Percentiles rank a stretch among this genome's conserved stretches.
Evolutionary conservation across 495 filamentous ascomycete species (phyloP).

Genomic region (Neurospora sp.): DNA sequence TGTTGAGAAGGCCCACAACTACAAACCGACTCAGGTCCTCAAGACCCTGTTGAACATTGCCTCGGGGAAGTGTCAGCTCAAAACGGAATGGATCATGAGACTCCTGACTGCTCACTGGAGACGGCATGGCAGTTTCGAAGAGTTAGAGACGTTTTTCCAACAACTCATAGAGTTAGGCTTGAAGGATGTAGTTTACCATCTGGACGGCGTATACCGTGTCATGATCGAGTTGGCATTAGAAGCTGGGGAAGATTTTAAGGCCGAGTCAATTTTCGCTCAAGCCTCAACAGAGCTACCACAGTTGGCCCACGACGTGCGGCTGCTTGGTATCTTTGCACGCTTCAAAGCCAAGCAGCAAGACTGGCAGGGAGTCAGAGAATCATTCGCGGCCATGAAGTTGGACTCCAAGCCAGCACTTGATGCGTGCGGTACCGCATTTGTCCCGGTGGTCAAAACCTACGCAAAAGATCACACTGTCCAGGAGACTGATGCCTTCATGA

Average conservation of each 20-base stretch:
- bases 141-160: conserved; percentile 21
- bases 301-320: conserved; percentile 14
- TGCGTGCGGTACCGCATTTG: conserved; percentile 25
- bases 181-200: conserved; percentile 10
- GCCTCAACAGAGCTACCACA: conserved; percentile 11
- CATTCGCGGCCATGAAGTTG: conserved; percentile 25
- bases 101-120: conserved; percentile 24
- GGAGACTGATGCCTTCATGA: conserved; percentile 35
- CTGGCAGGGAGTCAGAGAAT: conserved; percentile 32
- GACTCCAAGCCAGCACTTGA: conserved; percentile 3
- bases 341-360: conserved; percentile 32
- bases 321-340: conserved; percentile 30
- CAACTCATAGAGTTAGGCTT: conserved; percentile 7
- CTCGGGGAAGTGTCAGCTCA: conserved; percentile 8
- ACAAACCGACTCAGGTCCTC: conserved; percentile 17
- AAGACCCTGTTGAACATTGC: conserved; percentile 15
- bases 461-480: conserved; percentile 25
- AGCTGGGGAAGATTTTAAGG: conserved; percentile 20
- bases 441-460: conserved; percentile 35
- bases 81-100: conserved; percentile 23
- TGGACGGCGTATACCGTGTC: conserved; percentile 22
- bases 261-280: conserved; percentile 17
- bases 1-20: conserved; percentile 17
- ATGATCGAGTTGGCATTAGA: conserved; percentile 33
- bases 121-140: conserved; percentile 12